A percentile compares a stretch with the other conserved stretches of the same genome.
Conservation (phyloP, 805 yeast species). For the Wickerhamomyces chambardii region DNA sequence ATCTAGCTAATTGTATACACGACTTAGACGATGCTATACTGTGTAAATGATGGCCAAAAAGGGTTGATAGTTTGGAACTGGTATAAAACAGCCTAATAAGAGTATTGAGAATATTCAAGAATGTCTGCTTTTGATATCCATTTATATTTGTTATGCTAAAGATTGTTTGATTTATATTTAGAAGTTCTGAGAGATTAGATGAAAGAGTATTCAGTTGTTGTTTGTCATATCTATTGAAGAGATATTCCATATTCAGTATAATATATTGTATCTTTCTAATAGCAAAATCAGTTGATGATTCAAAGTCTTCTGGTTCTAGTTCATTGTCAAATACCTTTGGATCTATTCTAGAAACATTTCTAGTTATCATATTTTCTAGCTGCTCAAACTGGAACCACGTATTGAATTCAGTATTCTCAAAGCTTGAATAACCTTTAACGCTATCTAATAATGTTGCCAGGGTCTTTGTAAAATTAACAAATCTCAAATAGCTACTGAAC, state of each 20-base stretch:
- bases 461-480: slow-evolving; percentile 9
- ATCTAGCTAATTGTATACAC: slow-evolving; percentile 41
- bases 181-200: not conserved
- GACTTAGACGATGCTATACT: slow-evolving; percentile 31
- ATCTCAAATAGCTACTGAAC: slow-evolving; percentile 11
- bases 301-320: not conserved
- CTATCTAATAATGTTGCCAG: slow-evolving; percentile 4
- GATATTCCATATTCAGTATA: slow-evolving; percentile 9
- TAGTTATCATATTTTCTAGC: not conserved
- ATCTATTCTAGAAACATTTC: slow-evolving; percentile 1
- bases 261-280: slow-evolving; percentile 3
- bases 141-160: slow-evolving; percentile 8
- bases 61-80: slow-evolving; percentile 9
- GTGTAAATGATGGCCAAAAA: slow-evolving; percentile 13
- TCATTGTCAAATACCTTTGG: slow-evolving; percentile 2
- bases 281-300: slow-evolving; percentile 1
- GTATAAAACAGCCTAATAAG: slow-evolving; percentile 9
- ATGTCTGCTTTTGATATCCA: slow-evolving; percentile 1
- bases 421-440: slow-evolving; percentile 4
- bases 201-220: slow-evolving; percentile 4
- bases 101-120: slow-evolving; percentile 1
- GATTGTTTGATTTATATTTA: not conserved
- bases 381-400: slow-evolving; percentile 7
- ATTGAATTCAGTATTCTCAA: slow-evolving; percentile 2
- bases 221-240: slow-evolving; percentile 7